Evolutionary conservation across 176 grass and related monocot genomes (phyloP).

Genomic region (Elaeis guineensis): DNA sequence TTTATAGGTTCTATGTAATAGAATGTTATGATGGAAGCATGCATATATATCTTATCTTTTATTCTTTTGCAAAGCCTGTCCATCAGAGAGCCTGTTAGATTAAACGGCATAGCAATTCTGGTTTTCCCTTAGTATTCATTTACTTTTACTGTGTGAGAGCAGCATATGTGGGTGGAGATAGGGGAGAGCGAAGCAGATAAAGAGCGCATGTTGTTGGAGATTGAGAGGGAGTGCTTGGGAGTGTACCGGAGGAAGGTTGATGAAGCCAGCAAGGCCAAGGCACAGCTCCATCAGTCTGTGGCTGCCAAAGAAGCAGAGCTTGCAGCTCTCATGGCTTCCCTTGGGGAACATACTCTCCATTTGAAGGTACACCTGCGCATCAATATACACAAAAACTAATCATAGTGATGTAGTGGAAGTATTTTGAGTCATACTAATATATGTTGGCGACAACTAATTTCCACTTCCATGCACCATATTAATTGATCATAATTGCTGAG

Average conservation of each 20-base stretch:
- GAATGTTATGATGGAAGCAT: too few species aligned
- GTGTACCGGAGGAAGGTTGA: constrained; percentile 82
- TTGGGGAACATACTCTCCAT: constrained; percentile 69
- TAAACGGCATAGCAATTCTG: too few species aligned
- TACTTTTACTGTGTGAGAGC: constrained; percentile 19
- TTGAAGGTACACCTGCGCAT: constrained; percentile 38
- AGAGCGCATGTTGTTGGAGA: constrained; percentile 48
- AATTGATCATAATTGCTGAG: too few species aligned
- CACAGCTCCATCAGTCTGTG: constrained; percentile 76
- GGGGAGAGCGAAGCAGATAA: constrained; percentile 71
- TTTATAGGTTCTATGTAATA: too few species aligned
- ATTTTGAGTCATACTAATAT: too few species aligned
- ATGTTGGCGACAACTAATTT: too few species aligned
- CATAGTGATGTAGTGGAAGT: too few species aligned
- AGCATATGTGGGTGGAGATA: constrained; percentile 88
- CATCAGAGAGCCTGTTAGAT: too few species aligned
- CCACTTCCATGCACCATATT: too few species aligned
- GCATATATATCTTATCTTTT: too few species aligned
- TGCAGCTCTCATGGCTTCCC: constrained; percentile 64
- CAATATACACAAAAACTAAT: too few species aligned
- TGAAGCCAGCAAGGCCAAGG: constrained; percentile 64
- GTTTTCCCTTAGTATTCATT: constrained; percentile 7
- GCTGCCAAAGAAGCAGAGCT: constrained; percentile 84
- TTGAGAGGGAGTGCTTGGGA: constrained; percentile 79
- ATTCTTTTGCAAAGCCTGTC: too few species aligned